Evolutionary conservation across 148 eudicot species (phyloP).

Genomic region (Agrostemma githago): DNA sequence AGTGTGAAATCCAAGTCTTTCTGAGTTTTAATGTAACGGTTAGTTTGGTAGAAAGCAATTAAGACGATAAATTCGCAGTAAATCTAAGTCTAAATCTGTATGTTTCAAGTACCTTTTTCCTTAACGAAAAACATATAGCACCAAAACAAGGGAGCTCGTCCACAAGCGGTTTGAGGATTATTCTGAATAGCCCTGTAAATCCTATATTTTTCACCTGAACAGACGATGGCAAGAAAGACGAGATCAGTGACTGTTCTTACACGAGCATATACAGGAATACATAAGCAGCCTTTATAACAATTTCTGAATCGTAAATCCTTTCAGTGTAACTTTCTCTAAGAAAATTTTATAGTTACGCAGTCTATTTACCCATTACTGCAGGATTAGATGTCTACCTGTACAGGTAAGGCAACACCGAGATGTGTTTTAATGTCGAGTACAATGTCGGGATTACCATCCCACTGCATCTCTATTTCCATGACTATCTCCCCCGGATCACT

Average conservation of each 20-base stretch:
- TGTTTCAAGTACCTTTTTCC: slow-evolving; percentile 50
- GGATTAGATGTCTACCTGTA: slow-evolving; percentile 48
- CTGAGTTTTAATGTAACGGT: slow-evolving; percentile 30
- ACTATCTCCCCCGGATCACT: slow-evolving; percentile 52
- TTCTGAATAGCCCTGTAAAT: slow-evolving; percentile 81
- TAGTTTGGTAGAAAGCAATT: neutral
- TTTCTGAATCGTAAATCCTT: neutral
- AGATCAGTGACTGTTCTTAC: neutral
- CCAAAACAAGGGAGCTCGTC: slow-evolving; percentile 80
- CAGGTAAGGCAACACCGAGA: slow-evolving; percentile 70
- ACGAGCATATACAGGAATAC: neutral
- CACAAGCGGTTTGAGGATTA: slow-evolving; percentile 77
- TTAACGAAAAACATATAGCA: slow-evolving; percentile 65
- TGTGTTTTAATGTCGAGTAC: slow-evolving; percentile 60
- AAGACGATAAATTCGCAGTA: neutral
- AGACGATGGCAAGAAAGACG: slow-evolving; percentile 12
- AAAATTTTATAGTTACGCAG: neutral
- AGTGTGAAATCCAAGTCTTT: slow-evolving; percentile 71
- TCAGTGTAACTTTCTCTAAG: neutral
- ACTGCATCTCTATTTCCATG: slow-evolving; percentile 83
- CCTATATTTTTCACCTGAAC: slow-evolving; percentile 70
- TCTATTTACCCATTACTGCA: neutral
- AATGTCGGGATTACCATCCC: slow-evolving; percentile 90
- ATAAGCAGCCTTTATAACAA: neutral
- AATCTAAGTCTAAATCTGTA: neutral